phyloP scores from a whole-genome alignment of 441 rosid genomes.

The Pelargonium cotyledonis region DNA sequence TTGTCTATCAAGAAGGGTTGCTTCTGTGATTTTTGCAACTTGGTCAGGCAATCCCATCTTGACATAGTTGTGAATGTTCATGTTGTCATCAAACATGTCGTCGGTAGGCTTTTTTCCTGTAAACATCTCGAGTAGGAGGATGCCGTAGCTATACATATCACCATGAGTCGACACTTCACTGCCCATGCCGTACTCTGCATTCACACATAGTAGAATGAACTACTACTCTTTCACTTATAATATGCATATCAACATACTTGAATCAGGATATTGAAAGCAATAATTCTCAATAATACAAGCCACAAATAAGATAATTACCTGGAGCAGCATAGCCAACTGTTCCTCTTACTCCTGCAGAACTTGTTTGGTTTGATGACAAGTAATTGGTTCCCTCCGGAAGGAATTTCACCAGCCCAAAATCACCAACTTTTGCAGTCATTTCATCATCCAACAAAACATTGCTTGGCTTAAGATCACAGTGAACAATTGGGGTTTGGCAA shows the following conservation, averaged over 20 bases:
- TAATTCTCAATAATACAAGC: too few species aligned
- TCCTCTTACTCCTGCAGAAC: neutral
- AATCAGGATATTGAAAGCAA: neutral
- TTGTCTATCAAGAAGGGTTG: neutral
- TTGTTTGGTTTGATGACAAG: neutral
- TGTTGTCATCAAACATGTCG: slow-evolving; percentile 9
- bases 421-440: slow-evolving; percentile 9
- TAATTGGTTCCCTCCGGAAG: rapidly evolving
- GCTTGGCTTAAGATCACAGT: slow-evolving; percentile 19
- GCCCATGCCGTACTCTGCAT: slow-evolving; percentile 11
- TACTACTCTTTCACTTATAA: too few species aligned
- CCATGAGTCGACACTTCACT: neutral
- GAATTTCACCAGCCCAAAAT: slow-evolving; percentile 7
- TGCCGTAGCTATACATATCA: slow-evolving; percentile 3
- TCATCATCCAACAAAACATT: neutral
- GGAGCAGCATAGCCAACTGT: slow-evolving; percentile 13
- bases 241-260: neutral
- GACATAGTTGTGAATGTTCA: neutral
- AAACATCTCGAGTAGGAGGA: slow-evolving; percentile 10
- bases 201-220: too few species aligned
- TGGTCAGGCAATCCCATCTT: neutral
- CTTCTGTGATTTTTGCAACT: neutral
- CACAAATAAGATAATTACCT: neutral
- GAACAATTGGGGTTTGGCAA: neutral
- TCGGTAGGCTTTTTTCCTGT: slow-evolving; percentile 9